Evolutionary conservation across 139 green algal genomes (phyloP).

Genomic region (Tetraselmis striata): DNA sequence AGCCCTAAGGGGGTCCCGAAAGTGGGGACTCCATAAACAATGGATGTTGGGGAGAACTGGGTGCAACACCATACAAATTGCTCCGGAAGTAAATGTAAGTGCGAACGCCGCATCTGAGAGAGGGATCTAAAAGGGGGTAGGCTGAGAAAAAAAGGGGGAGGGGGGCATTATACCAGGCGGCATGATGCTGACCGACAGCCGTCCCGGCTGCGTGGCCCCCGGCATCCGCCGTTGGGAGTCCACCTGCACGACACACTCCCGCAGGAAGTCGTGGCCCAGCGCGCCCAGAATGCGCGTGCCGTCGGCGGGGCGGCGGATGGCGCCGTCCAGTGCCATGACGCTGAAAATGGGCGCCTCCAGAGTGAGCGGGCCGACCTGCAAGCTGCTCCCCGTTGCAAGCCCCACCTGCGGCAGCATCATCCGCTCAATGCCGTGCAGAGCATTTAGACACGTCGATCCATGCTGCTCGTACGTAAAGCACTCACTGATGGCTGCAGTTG

Average conservation of each 20-base stretch:
- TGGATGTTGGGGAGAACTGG: too few relatives aligned
- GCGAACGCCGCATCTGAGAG: too few relatives aligned
- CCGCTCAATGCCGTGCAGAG: too few relatives aligned
- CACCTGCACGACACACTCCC: not conserved
- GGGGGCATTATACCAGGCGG: not conserved
- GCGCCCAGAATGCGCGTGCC: not conserved
- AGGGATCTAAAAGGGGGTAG: too few relatives aligned
- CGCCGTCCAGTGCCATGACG: not conserved
- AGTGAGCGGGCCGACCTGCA: not conserved
- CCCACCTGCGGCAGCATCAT: too few relatives aligned
- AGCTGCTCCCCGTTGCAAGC: not conserved
- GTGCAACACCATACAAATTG: too few relatives aligned
- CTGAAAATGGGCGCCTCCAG: not conserved
- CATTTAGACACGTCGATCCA: too few relatives aligned
- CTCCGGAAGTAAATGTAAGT: too few relatives aligned
- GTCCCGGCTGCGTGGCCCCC: not conserved
- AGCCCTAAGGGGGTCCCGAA: too few relatives aligned
- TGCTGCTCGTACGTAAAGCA: too few relatives aligned
- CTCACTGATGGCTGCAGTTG: too few relatives aligned
- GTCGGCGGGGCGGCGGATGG: not conserved
- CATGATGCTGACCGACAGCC: not conserved
- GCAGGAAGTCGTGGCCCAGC: not conserved
- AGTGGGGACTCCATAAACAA: too few relatives aligned
- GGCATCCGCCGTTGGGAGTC: not conserved
- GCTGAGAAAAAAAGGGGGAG: not conserved